Conservation (phyloP, 768 basidiomycete genomes). For the Fistulinella prunicolor region DNA sequence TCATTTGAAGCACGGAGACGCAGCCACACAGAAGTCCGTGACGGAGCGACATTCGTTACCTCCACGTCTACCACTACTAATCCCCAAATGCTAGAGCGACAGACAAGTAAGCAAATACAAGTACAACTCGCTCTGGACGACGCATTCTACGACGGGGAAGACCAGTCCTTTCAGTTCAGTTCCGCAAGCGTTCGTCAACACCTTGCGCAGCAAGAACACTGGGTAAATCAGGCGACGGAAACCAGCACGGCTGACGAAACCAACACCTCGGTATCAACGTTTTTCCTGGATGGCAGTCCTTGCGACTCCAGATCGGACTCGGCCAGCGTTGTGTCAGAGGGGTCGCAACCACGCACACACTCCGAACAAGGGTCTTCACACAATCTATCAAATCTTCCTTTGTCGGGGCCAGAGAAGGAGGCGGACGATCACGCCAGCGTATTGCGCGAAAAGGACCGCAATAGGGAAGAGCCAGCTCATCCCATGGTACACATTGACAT, state of each 20-base stretch:
- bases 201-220: constrained; percentile 48
- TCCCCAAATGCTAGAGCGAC: constrained; percentile 17
- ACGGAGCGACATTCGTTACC: too few species aligned
- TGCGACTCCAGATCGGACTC: constrained; percentile 15
- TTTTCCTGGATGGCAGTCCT: constrained; percentile 46
- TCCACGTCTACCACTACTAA: constrained; percentile 5
- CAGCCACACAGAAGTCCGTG: too few species aligned
- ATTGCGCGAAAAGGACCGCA: constrained; percentile 2
- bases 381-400: constrained; percentile 23
- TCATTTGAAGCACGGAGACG: too few species aligned
- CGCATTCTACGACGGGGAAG: constrained; percentile 61
- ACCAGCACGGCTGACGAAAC: constrained; percentile 33
- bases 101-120: constrained; percentile 25
- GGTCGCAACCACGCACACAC: constrained; percentile 26
- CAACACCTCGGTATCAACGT: constrained; percentile 55
- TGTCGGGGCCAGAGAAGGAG: constrained; percentile 16
- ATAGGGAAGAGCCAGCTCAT: constrained; percentile 24
- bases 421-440: neutral
- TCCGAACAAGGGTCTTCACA: constrained; percentile 10
- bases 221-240: constrained; percentile 26
- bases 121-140: constrained; percentile 54
- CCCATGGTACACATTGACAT: constrained; percentile 46
- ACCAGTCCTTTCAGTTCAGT: constrained; percentile 51
- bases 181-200: constrained; percentile 61
- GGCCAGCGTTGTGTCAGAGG: constrained; percentile 12